Evolutionary conservation across 2,329 filamentous ascomycete species (phyloP), one percentile per base, ranked within the genome.

Genomic region (Clarireedia paspali): DNA sequence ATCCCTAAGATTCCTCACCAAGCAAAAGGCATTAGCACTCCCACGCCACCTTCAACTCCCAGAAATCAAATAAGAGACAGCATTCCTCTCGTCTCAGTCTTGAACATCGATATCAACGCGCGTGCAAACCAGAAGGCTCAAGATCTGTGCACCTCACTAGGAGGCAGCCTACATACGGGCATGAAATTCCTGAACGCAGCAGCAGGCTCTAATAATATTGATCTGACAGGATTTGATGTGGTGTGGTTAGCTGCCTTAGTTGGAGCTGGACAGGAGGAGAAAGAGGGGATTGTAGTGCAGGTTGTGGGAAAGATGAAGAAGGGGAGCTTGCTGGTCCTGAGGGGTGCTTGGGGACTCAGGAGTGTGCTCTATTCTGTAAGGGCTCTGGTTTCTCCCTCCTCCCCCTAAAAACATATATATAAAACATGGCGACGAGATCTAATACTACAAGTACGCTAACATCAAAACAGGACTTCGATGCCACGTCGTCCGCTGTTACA

Each of bases 241-340:
- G 73, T 80, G 0, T 79, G 75, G 60, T 62, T 80, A 4, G 77
- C 77, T 2, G 77, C 77, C 1, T 64, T 80, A 0, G 77, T 80
- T 0, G 77, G 77, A 0, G 64, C 65, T 10, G 68, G 70, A 1
- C 71, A 73, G n/a, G 38, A 51, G 0, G 66, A 73, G 1, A 80
- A 80, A 62, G 64, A 75, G 36, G 55, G 42, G 0, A 71, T 78
- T 23, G 50, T 79, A 1, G 53, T 60, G 6, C 61, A 61, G 1
- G 60, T 79, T 2, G 70, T 69, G 2, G 55, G 46, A 23, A 69
- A 68, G 44, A 73, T 79, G 73, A 68, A 59, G 36, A 62, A 66
- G 0, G 76, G 76, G 0, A 70, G 72, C 0, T 53, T 79, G 58
- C 58, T 80, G n/a, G 69, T 79, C 1, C 66, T 74, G 15, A 67